Conservation (phyloP, 305 asterid genomes). For the Stenogyne calaminthoides region DNA sequence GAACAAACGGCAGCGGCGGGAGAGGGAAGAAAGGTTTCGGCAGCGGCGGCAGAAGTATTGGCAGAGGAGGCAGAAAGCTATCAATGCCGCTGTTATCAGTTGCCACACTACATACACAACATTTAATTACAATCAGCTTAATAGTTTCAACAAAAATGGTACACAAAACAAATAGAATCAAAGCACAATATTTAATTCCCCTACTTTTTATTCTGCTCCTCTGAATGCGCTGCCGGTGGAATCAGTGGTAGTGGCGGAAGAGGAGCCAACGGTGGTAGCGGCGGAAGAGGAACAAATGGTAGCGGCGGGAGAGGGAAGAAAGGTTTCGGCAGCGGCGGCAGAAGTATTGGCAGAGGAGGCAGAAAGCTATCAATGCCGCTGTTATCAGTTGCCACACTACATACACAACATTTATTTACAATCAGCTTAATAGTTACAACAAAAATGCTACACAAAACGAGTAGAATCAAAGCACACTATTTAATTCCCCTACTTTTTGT, state of each 20-base stretch:
- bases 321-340: conserved; percentile 19
- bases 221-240: not conserved
- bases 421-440: not conserved
- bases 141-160: not conserved
- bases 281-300: not conserved
- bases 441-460: not conserved
- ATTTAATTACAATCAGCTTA: not conserved
- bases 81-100: too few relatives aligned
- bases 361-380: not conserved
- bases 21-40: not conserved
- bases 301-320: conserved; percentile 17
- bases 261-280: not conserved
- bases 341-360: too few relatives aligned
- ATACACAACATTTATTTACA: not conserved
- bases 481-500: not conserved
- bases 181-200: not conserved
- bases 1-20: not conserved
- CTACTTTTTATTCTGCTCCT: not conserved
- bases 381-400: not conserved
- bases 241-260: not conserved
- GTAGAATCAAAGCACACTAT: not conserved
- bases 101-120: not conserved
- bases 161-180: not conserved
- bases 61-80: too few relatives aligned
- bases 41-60: not conserved